Base-by-base conservation (phyloP, 345 rosid species). In the Ceriops decandra region DNA sequence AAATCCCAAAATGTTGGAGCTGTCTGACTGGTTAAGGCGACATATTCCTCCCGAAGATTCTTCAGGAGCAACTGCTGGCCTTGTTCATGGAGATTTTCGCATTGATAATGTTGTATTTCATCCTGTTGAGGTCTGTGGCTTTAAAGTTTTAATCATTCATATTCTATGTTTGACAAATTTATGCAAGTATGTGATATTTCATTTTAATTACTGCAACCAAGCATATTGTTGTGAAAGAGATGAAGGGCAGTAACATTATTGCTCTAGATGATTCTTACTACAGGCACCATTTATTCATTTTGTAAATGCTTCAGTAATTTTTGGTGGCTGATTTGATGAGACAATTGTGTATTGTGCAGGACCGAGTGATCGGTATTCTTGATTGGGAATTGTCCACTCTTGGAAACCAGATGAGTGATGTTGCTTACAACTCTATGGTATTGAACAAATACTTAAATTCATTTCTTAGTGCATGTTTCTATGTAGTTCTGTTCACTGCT, bases 331-430 rank as follows among this genome's bases (percentile, higher is more conserved):
- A 51, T 60, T 28, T 71, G 38, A 68, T 52, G 11, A 24, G 49
- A 52, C 28, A 27, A 27, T 22, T 30, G 17, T n/a, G 28, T 20
- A 63, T 65, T 64, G 66, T 82, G 81, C 91, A 93, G 98, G 98
- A 93, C 71, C 87, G 85, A 62, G 92, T 91, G 65, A 88, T 93
- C 78, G 96, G 98, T 42, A 84, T 89, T 58, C 89, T 93, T 63
- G 98, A 93, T 82, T 93, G 98, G 97, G 97, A 93, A 77, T 74
- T 93, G 72, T 93, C 98, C 47, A 91, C 98, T 17, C 87, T 93
- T 77, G 98, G 98, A 69, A 93, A 89, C 79, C 96, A 91, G 85
- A 91, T 93, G 98, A 84, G 88, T 52, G 98, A 93, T 82, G 91
- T 93, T 42, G 96, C 98, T 46, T 84, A 83, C 82, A 80, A 74